Evolutionary conservation across 768 basidiomycete species (phyloP).

Genomic region (Termitomyces sp.): DNA sequence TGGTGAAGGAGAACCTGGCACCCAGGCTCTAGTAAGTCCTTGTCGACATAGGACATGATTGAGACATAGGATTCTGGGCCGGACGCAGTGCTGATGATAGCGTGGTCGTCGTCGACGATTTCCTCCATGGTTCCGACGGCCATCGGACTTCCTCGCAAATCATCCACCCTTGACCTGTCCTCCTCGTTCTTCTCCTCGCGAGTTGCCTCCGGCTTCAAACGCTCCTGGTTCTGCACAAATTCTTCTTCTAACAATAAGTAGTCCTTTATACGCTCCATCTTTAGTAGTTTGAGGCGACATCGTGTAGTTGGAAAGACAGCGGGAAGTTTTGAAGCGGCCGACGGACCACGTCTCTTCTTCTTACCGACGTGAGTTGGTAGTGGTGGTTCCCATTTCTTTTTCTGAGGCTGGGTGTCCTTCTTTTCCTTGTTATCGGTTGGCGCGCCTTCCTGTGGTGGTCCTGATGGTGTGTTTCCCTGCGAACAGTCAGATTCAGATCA

Average conservation of each 20-base stretch:
- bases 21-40: conserved; percentile 94
- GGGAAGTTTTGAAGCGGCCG: conserved; percentile 87
- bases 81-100: conserved; percentile 93
- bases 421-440: conserved; percentile 39
- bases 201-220: conserved; percentile 81
- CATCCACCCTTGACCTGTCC: conserved; percentile 90
- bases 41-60: conserved; percentile 98
- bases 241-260: conserved; percentile 95
- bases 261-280: conserved; percentile 98
- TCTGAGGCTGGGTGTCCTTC: conserved; percentile 53
- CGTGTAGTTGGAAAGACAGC: conserved; percentile 92
- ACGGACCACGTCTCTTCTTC: conserved; percentile 95
- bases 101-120: conserved; percentile 97
- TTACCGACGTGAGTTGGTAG: conserved; percentile 95
- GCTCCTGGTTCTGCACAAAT: conserved; percentile 90
- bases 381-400: conserved; percentile 99
- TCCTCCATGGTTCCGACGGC: conserved; percentile 98
- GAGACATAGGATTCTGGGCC: conserved; percentile 97
- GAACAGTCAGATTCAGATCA: not conserved
- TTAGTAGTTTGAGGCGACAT: conserved; percentile 91
- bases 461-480: conserved; percentile 78
- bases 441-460: conserved; percentile 39
- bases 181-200: conserved; percentile 96
- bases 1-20: conserved; percentile 95
- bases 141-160: conserved; percentile 94